These are phyloP conservation scores for Zygosaccharomyces rouxii DNA, from an alignment of 805 yeast genomes.

Conservation along the genomic window DNA sequence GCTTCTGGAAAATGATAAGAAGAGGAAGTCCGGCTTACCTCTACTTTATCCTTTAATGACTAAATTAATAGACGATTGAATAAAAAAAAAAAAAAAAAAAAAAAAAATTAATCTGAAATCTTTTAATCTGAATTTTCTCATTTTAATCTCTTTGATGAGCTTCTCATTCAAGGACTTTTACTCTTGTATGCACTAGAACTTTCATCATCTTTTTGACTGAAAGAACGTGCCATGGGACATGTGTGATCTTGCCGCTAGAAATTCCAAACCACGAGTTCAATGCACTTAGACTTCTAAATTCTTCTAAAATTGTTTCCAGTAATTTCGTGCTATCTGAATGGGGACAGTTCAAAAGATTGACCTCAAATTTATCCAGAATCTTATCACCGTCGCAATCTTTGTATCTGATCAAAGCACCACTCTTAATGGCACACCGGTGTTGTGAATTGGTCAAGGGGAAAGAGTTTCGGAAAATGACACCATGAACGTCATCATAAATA, in stretches of 20 bases:
- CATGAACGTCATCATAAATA: constrained; percentile 48
- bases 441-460: constrained; percentile 69
- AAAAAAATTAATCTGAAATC: not conserved
- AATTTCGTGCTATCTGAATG: constrained; percentile 55
- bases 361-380: constrained; percentile 46
- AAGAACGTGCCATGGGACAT: constrained; percentile 70
- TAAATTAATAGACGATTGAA: constrained; percentile 1
- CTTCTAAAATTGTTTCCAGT: constrained; percentile 52
- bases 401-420: constrained; percentile 58
- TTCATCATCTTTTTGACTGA: constrained; percentile 62
- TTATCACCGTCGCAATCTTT: constrained; percentile 23
- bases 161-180: constrained; percentile 28
- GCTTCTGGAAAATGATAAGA: not conserved
- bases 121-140: not conserved
- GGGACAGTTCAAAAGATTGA: constrained; percentile 69
- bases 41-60: constrained; percentile 1
- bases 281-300: constrained; percentile 54
- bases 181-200: constrained; percentile 54
- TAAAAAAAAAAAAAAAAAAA: not conserved
- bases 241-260: constrained; percentile 33
- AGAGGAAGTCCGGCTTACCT: constrained; percentile 6
- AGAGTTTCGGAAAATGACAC: constrained; percentile 54
- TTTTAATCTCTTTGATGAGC: too few relatives aligned
- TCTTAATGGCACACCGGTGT: constrained; percentile 61
- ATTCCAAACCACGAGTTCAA: constrained; percentile 39